Evolutionary conservation across 1,139 yeast species (phyloP), one percentile per base, ranked within the genome.

Genomic region (Sugiyamaella pinicola): DNA sequence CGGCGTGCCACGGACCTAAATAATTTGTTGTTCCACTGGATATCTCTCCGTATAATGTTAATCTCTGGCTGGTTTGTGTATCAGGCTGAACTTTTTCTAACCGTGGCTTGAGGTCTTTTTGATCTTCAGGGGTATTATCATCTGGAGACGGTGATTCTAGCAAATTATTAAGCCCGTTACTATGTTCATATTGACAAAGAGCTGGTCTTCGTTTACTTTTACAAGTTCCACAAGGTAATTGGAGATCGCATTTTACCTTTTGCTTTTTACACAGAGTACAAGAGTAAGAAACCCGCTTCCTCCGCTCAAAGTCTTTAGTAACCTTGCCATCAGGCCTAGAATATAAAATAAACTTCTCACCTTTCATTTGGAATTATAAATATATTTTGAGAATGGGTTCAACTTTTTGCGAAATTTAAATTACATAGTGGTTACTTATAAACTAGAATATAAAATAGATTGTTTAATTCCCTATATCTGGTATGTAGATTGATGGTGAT

Each of bases 1-100:
- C 58, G 5, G 52, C 53, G 47, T 55, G 55, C 58, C 58, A 55
- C 3, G 55, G 49, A 2, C 54, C 58, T 7, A 55, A 40, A 35
- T 49, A 55, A 40, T 47, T 51, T n/a, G 51, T 51, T 2, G 55
- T 52, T 12, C 53, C 53, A 15, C 46, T 45, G 10, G 53, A 50
- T 4, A 44, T 15, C 24, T 50, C 53, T 19, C 37, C 49, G 17
- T 50, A 47, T 17, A 45, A 39, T 12, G 34, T 19, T 21, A 47
- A 33, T 35, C 34, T 34, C 13, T 45, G 51, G 10, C 37, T 26
- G 9, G 18, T 31, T 2, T 28, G 21, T 17, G 13, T 47, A 34
- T 45, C 48, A 4, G 40, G 18, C n/a, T 19, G 22, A 5, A 17
- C 18, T 38, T 47, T 45, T 13, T 24, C 31, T 10, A 28, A 10